Conservation (phyloP, 805 yeast species). For the Saccharomycopsis sp. region DNA sequence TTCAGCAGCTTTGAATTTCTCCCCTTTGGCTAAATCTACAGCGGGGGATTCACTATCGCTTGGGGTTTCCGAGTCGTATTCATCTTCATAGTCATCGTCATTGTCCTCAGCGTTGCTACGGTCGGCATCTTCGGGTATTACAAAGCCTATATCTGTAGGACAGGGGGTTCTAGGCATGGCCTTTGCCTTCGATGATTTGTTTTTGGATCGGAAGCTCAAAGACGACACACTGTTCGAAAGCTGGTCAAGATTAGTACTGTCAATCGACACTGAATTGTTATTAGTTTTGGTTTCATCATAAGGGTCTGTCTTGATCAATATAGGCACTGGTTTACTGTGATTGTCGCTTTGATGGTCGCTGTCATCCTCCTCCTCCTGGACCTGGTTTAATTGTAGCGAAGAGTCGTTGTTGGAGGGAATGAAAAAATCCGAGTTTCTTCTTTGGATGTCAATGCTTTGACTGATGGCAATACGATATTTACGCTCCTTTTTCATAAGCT, state of each 20-base stretch:
- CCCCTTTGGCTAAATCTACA: neutral
- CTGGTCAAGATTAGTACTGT: neutral
- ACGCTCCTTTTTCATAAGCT: conserved; percentile 8
- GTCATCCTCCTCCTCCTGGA: conserved; percentile 3
- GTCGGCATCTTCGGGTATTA: neutral
- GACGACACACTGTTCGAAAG: conserved; percentile 12
- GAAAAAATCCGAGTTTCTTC: conserved; percentile 9
- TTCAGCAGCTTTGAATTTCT: neutral
- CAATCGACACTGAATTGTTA: neutral
- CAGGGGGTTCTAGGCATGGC: conserved; percentile 18
- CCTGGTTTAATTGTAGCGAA: neutral
- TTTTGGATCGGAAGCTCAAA: conserved; percentile 4
- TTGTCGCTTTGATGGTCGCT: neutral
- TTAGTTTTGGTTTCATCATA: neutral
- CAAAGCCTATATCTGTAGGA: conserved; percentile 12
- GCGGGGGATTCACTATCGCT: neutral
- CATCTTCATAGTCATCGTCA: conserved; percentile 14
- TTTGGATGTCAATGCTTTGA: conserved; percentile 14
- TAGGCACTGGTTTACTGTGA: neutral
- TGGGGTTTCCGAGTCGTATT: neutral
- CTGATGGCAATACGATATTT: conserved; percentile 11
- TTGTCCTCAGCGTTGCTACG: neutral
- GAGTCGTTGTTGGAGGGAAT: neutral
- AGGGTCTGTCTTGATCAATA: neutral
- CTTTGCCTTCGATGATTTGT: conserved; percentile 5